Evolutionary conservation across 331 rosid genomes (phyloP).

Genomic region (Pyrus hybrid): DNA sequence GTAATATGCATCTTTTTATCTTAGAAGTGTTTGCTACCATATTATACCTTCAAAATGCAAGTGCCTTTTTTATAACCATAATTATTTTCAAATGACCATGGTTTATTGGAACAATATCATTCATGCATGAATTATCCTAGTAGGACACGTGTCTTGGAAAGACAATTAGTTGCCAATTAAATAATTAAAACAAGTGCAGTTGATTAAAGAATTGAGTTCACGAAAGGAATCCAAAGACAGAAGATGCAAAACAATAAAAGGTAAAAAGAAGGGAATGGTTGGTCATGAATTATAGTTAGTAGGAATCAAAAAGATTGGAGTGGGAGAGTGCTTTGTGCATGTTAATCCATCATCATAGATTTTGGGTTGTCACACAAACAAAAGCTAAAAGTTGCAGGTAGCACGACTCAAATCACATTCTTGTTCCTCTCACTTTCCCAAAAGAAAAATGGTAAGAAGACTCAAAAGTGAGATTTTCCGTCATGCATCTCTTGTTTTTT

Average conservation of each 20-base stretch:
- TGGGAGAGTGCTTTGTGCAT: slow-evolving; percentile 31
- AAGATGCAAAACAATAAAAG: background rate
- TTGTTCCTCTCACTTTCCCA: background rate
- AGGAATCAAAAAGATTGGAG: background rate
- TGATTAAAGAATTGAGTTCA: background rate
- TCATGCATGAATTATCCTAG: background rate
- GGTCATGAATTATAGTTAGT: slow-evolving; percentile 1
- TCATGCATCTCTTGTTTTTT: too few species aligned
- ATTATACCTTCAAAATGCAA: background rate
- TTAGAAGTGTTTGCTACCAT: background rate
- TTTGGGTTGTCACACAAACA: slow-evolving; percentile 25
- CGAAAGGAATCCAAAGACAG: slow-evolving; percentile 4
- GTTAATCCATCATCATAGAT: slow-evolving; percentile 45
- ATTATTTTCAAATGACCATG: background rate
- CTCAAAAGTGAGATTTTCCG: too few species aligned
- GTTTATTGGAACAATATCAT: background rate
- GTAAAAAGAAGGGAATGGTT: background rate
- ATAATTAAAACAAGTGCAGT: background rate
- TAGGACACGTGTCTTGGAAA: background rate
- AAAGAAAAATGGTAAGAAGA: too few species aligned
- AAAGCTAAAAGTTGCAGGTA: slow-evolving; percentile 24
- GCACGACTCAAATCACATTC: slow-evolving; percentile 8
- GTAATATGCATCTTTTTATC: background rate
- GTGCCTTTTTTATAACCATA: background rate
- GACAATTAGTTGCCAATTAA: background rate